phyloP scores from a whole-genome alignment of 1,284 basidiomycete genomes.

The Ustilago loliicola region DNA sequence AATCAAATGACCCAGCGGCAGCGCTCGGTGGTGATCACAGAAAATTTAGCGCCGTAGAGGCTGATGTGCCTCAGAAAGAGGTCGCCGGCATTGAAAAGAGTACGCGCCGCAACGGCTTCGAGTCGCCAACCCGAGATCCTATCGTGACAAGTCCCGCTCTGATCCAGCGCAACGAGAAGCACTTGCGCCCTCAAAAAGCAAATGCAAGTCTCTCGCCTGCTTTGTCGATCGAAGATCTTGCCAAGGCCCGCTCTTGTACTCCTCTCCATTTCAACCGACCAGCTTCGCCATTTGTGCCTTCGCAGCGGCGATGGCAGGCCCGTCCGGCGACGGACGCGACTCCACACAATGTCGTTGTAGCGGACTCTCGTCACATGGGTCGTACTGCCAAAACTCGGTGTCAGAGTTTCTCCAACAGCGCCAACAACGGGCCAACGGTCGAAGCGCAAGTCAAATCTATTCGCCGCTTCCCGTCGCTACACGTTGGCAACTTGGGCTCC shows the following conservation, averaged over 20 bases:
- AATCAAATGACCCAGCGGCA: too few relatives aligned
- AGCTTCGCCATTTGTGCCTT: conserved; percentile 5
- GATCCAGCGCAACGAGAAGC: neutral
- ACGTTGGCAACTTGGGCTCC: neutral
- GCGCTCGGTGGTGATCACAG: too few relatives aligned
- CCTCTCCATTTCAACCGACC: conserved; percentile 19
- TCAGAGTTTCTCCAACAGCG: neutral
- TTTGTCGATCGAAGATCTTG: conserved; percentile 11
- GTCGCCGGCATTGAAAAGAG: neutral
- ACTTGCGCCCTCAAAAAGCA: neutral
- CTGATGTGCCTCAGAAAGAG: neutral
- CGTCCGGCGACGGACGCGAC: neutral
- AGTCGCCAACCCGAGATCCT: neutral
- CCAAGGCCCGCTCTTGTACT: conserved; percentile 13
- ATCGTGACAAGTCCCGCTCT: neutral
- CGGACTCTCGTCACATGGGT: neutral
- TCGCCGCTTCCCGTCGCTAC: conserved; percentile 3
- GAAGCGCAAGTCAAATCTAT: neutral
- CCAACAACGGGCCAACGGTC: too few relatives aligned
- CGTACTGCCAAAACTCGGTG: neutral
- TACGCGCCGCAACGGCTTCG: conserved; percentile 5
- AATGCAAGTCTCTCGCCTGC: neutral
- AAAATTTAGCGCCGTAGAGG: neutral
- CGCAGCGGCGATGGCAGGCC: neutral
- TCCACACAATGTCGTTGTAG: neutral